Evolutionary conservation across 2,329 filamentous ascomycete species (phyloP), one percentile per base, ranked within the genome.

Genomic region (Amauroascus verrucosus): DNA sequence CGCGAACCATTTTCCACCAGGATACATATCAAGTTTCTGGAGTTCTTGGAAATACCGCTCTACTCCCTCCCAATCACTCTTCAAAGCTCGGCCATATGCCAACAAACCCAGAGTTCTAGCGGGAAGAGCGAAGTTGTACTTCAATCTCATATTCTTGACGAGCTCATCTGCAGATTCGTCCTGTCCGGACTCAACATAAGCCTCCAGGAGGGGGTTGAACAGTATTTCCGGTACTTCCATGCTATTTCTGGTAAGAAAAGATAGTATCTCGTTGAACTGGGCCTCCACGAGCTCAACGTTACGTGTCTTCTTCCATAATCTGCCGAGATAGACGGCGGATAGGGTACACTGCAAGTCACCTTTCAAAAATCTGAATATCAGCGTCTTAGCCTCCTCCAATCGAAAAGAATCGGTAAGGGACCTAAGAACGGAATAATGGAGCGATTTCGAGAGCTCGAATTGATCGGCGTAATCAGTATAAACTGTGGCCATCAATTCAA

Each of bases 41-140:
- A 73, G 68, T 43, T 67, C 64, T 40, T 65, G 55, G 46, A 74
- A 55, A n/a, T 64, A 67, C n/a, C 55, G 56, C 45, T 69, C 62
- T 8, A 72, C 71, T 11, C 62, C 66, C 24, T 64, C 59, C 71
- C 71, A 74, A 53, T 73, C 66, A 45, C 67, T 69, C 18, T 54
- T 54, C 22, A 70, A 57, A 32, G 71, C 69, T 53, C 65, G 64
- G 40, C 63, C 64, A 47, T 66, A 68, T 4, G 70, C 58, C 46
- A 73, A 57, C 38, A 72, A 57, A 3, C 70, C 68, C 40, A 67
- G 60, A 14, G 69, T 67, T 33, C 68, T 66, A 24, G 63, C 65
- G 41, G 59, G 63, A 44, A 65, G 63, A 16, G 61, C 56, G 20
- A 68, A 56, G 14, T 59, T 57, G 40, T 69, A 67, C 14, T 60